phyloP scores from a whole-genome alignment of 768 basidiomycete genomes.

The Scleroderma citrinum region DNA sequence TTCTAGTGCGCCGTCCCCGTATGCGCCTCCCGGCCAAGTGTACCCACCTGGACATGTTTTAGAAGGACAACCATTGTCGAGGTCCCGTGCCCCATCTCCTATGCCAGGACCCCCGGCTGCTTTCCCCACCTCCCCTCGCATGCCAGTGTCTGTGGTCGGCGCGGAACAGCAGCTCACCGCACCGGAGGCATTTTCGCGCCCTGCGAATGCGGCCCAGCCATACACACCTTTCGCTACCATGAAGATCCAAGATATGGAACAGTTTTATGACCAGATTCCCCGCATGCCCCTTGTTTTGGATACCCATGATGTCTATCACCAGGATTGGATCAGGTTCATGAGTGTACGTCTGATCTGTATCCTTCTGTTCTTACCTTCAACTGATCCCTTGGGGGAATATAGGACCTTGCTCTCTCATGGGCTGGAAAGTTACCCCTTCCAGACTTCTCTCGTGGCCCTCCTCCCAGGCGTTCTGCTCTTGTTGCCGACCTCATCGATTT shows the following conservation, averaged over 20 bases:
- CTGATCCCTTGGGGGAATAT: background rate
- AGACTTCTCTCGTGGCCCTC: slow-evolving; percentile 39
- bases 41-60: slow-evolving; percentile 55
- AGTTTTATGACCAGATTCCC: slow-evolving; percentile 58
- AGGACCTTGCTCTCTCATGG: slow-evolving; percentile 78
- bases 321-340: slow-evolving; percentile 79
- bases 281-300: slow-evolving; percentile 68
- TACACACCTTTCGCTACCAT: slow-evolving; percentile 66
- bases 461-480: slow-evolving; percentile 53
- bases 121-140: slow-evolving; percentile 26
- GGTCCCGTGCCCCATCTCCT: slow-evolving; percentile 47
- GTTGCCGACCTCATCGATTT: slow-evolving; percentile 68
- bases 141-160: slow-evolving; percentile 10
- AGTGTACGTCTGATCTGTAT: slow-evolving; percentile 40
- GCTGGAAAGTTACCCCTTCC: slow-evolving; percentile 67
- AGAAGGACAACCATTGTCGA: slow-evolving; percentile 46
- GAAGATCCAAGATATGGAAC: slow-evolving; percentile 75
- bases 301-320: slow-evolving; percentile 70
- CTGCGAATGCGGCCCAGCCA: slow-evolving; percentile 58
- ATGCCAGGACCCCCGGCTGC: slow-evolving; percentile 37
- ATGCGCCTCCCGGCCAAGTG: slow-evolving; percentile 24
- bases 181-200: slow-evolving; percentile 72
- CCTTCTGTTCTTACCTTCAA: background rate
- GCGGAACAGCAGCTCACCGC: slow-evolving; percentile 43
- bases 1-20: slow-evolving; percentile 26